These are phyloP conservation scores for Yamadazyma sp. DNA, from an alignment of 1,139 yeast species.

Conservation along the genomic window DNA sequence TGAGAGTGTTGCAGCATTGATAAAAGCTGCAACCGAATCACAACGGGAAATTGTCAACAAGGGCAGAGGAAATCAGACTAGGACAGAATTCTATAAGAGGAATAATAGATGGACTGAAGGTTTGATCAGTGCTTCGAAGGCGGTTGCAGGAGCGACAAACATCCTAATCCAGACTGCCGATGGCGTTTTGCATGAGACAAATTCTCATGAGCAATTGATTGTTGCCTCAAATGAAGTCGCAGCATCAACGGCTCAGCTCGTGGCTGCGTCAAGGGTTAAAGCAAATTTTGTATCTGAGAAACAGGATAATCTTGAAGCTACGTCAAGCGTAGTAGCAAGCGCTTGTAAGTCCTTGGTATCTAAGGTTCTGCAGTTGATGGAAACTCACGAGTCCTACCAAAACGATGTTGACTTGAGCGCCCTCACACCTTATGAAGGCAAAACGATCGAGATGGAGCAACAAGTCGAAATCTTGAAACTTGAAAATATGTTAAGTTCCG, in stretches of 20 bases:
- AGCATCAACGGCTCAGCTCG: slow-evolving; percentile 89
- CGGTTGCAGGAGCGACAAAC: slow-evolving; percentile 84
- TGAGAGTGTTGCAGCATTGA: slow-evolving; percentile 71
- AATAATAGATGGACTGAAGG: slow-evolving; percentile 96
- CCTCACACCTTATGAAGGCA: slow-evolving; percentile 77
- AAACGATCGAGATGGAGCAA: slow-evolving; percentile 89
- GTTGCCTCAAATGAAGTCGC: slow-evolving; percentile 93
- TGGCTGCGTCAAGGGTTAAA: slow-evolving; percentile 88
- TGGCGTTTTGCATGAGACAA: slow-evolving; percentile 65
- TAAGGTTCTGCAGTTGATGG: slow-evolving; percentile 63
- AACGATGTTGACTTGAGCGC: slow-evolving; percentile 65
- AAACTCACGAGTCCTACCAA: slow-evolving; percentile 33
- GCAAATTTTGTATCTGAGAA: slow-evolving; percentile 76
- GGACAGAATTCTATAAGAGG: slow-evolving; percentile 80
- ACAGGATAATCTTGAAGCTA: slow-evolving; percentile 71
- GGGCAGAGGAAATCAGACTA: slow-evolving; percentile 65
- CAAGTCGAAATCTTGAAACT: slow-evolving; percentile 86
- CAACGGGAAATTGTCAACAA: slow-evolving; percentile 79
- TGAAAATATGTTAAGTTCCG: slow-evolving; percentile 68
- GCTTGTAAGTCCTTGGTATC: slow-evolving; percentile 75
- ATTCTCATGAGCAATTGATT: slow-evolving; percentile 79
- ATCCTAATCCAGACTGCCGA: slow-evolving; percentile 81
- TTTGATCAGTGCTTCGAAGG: slow-evolving; percentile 83
- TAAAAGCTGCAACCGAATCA: slow-evolving; percentile 76
- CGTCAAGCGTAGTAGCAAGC: slow-evolving; percentile 65